Conservation (phyloP, 768 basidiomycete species). For the Mycena venus region DNA sequence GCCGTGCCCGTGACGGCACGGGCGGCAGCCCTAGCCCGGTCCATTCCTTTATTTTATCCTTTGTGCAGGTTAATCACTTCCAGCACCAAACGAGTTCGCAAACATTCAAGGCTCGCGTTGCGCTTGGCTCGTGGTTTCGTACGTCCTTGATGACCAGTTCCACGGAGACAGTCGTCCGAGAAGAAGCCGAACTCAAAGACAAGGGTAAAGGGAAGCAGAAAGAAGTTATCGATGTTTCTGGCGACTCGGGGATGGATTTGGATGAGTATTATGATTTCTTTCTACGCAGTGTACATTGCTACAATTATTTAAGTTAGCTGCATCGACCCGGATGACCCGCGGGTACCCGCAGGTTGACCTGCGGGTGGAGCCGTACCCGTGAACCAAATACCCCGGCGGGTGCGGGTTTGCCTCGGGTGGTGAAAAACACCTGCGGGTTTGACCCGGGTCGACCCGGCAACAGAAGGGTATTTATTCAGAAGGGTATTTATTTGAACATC, state of each 20-base stretch:
- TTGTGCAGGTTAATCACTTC: neutral
- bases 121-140: neutral
- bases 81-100: neutral
- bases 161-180: neutral
- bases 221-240: neutral
- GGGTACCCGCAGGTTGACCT: conserved; percentile 3
- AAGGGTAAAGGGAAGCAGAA: neutral
- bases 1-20: no score
- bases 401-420: neutral
- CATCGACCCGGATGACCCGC: neutral
- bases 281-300: neutral
- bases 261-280: neutral
- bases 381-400: neutral
- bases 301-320: neutral
- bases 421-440: neutral
- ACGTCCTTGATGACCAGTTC: neutral
- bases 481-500: conserved; percentile 3
- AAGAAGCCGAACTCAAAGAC: neutral
- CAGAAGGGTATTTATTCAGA: neutral
- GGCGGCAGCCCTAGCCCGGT: no score
- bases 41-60: no score
- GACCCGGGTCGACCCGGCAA: no score
- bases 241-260: neutral
- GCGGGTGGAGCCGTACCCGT: conserved; percentile 7
- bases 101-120: neutral